Evolutionary conservation across 768 basidiomycete genomes (phyloP).

Genomic region (Mycena floridula): DNA sequence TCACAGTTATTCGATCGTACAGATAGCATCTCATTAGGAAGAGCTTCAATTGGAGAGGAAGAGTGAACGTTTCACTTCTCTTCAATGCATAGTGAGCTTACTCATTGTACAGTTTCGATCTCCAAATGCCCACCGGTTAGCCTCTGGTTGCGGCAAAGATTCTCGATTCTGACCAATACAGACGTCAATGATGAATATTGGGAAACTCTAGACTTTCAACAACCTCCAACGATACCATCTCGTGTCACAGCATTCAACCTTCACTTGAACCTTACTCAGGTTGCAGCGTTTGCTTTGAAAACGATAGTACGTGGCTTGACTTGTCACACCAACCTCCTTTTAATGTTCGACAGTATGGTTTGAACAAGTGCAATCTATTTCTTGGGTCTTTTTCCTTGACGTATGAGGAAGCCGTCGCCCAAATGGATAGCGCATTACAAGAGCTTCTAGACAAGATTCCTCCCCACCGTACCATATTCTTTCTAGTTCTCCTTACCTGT

Average conservation of each 20-base stretch:
- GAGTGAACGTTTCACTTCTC: conserved; percentile 42
- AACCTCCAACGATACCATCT: conserved; percentile 57
- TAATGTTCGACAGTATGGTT: conserved; percentile 68
- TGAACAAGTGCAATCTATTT: conserved; percentile 55
- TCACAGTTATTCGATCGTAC: conserved; percentile 59
- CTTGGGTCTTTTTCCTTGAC: conserved; percentile 42
- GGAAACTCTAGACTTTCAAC: conserved; percentile 59
- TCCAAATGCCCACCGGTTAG: conserved; percentile 71
- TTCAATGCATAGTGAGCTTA: background rate
- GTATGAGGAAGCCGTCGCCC: conserved; percentile 52
- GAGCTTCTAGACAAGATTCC: conserved; percentile 73
- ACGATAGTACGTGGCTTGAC: conserved; percentile 48
- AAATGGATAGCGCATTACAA: conserved; percentile 64
- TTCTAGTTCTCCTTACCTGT: background rate
- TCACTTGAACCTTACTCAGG: conserved; percentile 59
- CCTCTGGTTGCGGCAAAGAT: no score
- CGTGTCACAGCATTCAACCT: conserved; percentile 57
- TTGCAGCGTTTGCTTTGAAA: conserved; percentile 61
- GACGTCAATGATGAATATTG: conserved; percentile 84
- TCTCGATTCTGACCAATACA: no score
- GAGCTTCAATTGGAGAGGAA: conserved; percentile 56
- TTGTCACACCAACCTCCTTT: background rate
- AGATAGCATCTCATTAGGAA: conserved; percentile 45
- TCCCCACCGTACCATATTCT: conserved; percentile 49
- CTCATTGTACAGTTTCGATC: conserved; percentile 56